Conservation (phyloP, 352 stramenopile species). For the Phytophthora vignae region DNA sequence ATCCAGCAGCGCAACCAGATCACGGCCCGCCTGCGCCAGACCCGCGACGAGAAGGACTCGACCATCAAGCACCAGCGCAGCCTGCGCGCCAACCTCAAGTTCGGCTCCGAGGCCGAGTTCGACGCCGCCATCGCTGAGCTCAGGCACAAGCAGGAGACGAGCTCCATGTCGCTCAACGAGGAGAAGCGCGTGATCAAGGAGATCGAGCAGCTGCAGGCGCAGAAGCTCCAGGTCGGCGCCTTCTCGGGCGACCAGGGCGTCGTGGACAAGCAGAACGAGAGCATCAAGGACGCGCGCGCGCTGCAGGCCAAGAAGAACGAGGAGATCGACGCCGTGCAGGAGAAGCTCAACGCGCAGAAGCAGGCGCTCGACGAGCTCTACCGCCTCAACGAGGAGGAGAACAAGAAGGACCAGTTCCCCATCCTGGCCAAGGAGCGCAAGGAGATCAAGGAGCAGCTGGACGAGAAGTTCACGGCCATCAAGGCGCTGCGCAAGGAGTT, state of each 20-base stretch:
- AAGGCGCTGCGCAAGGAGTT: conserved; percentile 91
- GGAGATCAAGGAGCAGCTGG: conserved; percentile 92
- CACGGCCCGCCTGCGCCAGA: conserved; percentile 82
- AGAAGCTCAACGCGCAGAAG: conserved; percentile 92
- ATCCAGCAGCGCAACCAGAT: conserved; percentile 86
- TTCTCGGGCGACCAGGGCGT: conserved; percentile 84
- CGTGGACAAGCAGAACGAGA: conserved; percentile 85
- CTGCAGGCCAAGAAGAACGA: conserved; percentile 92
- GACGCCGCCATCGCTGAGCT: conserved; percentile 92
- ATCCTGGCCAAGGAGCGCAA: conserved; percentile 88
- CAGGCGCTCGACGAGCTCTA: conserved; percentile 90
- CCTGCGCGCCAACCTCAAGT: conserved; percentile 83
- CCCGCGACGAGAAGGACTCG: conserved; percentile 85
- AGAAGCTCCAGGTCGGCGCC: conserved; percentile 91
- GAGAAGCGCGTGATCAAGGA: conserved; percentile 99
- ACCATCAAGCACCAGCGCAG: conserved; percentile 76
- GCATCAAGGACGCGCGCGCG: conserved; percentile 78
- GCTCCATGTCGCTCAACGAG: conserved; percentile 95
- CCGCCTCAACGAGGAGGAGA: conserved; percentile 91
- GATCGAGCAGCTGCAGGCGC: conserved; percentile 92
- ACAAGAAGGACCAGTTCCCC: conserved; percentile 87
- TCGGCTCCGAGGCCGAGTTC: conserved; percentile 90
- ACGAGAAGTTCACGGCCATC: conserved; percentile 88
- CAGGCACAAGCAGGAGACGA: conserved; percentile 94
- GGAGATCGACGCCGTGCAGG: conserved; percentile 94